A percentile compares a stretch with the other conserved stretches of the same genome.
Evolutionary conservation across 345 rosid genomes (phyloP).

Genomic region (Populus tremula): DNA sequence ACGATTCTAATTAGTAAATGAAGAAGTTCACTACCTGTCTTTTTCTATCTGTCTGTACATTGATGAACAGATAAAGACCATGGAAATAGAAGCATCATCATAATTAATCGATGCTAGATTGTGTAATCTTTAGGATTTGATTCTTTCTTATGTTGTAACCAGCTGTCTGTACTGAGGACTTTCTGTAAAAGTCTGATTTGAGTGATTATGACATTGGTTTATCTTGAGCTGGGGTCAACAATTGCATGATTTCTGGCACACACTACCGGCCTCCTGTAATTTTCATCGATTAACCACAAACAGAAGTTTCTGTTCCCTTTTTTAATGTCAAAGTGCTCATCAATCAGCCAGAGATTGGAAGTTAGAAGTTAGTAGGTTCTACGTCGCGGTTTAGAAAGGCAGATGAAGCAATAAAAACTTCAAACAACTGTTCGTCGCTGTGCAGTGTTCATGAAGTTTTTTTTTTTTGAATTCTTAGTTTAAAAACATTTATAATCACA

Average conservation of each 20-base stretch:
- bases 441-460: too few relatives aligned
- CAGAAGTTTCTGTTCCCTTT: conserved; percentile 37
- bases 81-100: too few relatives aligned
- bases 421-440: too few relatives aligned
- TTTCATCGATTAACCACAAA: conserved; percentile 30
- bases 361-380: conserved; percentile 20
- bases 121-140: conserved; percentile 48
- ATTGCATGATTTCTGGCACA: conserved; percentile 38
- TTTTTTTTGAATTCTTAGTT: too few relatives aligned
- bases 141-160: conserved; percentile 58
- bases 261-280: conserved; percentile 24
- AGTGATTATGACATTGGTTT: conserved; percentile 51
- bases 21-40: conserved; percentile 7
- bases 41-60: conserved; percentile 2
- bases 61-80: too few relatives aligned
- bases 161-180: conserved; percentile 60
- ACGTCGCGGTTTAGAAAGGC: too few relatives aligned
- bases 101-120: conserved; percentile 30
- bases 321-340: conserved; percentile 22
- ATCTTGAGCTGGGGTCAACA: conserved; percentile 38
- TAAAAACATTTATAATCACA: too few relatives aligned
- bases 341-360: conserved; percentile 32
- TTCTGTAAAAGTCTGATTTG: conserved; percentile 35
- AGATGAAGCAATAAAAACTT: too few relatives aligned
- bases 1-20: conserved; percentile 35